phyloP scores from a whole-genome alignment of 2,329 filamentous ascomycete species.

The Fusarium chuoi region DNA sequence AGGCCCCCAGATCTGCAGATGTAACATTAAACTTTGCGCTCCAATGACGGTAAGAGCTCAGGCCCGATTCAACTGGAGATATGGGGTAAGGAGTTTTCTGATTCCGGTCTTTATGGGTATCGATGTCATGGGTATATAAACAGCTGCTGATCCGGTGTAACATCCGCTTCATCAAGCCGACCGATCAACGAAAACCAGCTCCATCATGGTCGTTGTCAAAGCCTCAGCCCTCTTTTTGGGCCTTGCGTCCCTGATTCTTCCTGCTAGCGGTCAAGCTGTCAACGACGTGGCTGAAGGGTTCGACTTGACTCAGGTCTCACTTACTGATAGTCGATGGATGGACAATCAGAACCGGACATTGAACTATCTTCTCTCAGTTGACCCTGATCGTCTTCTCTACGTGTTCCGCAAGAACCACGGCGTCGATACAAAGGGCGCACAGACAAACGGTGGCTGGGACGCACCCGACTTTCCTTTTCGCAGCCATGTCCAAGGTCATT shows the following conservation, averaged over 20 bases:
- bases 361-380: constrained; percentile 22
- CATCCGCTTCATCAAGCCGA: background rate
- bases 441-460: constrained; percentile 62
- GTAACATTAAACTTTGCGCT: constrained; percentile 18
- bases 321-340: constrained; percentile 34
- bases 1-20: constrained; percentile 25
- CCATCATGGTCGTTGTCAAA: constrained; percentile 20
- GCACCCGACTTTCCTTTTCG: constrained; percentile 64
- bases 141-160: background rate
- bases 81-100: background rate
- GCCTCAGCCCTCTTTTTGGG: constrained; percentile 3
- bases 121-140: background rate
- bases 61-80: background rate
- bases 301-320: constrained; percentile 12
- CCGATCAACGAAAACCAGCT: background rate
- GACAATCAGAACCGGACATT: constrained; percentile 32
- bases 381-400: constrained; percentile 23
- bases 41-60: constrained; percentile 7
- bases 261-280: background rate
- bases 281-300: constrained; percentile 15
- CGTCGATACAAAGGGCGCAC: constrained; percentile 54
- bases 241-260: background rate
- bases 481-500: constrained; percentile 62
- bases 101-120: no score
- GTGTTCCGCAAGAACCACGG: constrained; percentile 29